phyloP scores from a whole-genome alignment of 306 rosid species.

The Prunus dulcis region DNA sequence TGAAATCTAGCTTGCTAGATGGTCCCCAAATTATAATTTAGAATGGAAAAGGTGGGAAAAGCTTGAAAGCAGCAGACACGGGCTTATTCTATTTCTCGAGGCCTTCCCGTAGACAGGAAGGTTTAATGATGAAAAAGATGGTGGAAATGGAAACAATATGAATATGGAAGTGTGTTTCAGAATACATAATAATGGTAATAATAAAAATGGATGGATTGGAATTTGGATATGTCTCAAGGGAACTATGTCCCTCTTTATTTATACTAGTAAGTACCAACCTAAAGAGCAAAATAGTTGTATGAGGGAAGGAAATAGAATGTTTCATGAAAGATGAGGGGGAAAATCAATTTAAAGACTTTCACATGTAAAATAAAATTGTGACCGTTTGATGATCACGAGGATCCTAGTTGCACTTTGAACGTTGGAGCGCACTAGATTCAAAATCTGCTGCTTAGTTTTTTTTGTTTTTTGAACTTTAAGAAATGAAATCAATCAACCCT shows the following conservation, averaged over 20 bases:
- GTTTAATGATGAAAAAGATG: not conserved
- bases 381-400: constrained; percentile 99
- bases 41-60: constrained; percentile 31
- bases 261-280: no score
- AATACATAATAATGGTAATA: no score
- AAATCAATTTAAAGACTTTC: constrained; percentile 23
- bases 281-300: no score
- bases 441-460: constrained; percentile 20
- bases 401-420: constrained; percentile 53
- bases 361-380: constrained; percentile 65
- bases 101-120: not conserved
- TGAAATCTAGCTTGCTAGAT: no score
- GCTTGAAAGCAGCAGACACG: constrained; percentile 35
- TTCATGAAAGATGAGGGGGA: no score
- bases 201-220: no score
- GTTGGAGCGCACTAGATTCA: constrained; percentile 98
- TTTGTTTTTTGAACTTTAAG: constrained; percentile 5
- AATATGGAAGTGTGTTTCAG: not conserved
- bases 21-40: not conserved
- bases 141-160: not conserved
- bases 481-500: not conserved
- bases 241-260: no score
- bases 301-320: no score
- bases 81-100: not conserved
- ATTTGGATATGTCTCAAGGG: no score